Evolutionary conservation across 2,329 filamentous ascomycete genomes (phyloP), one percentile per base, ranked within the genome.

Genomic region (Alternaria sp.): DNA sequence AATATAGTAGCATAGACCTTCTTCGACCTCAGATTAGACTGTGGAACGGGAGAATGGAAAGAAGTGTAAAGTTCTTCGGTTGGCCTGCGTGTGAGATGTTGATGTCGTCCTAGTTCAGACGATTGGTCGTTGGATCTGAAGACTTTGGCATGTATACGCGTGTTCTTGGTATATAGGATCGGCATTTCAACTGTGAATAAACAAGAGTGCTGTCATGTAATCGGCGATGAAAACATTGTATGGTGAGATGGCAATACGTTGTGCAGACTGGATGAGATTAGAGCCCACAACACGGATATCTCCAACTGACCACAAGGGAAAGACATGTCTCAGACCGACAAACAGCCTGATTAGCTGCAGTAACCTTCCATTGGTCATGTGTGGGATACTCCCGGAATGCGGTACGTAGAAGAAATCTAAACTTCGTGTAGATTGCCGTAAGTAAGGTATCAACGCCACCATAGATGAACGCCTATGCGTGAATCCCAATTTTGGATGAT

Each of bases 351-450:
- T 21, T 14, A 41, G 23, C 20, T 49, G 25, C 3, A 53, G 41
- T 50, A 59, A 49, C 25, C 53, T 33, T 67, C 44, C 58, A 63
- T 56, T 61, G 37, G 57, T 55, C 54, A 65, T 63, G 63, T 57
- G 63, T 43, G 55, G 10, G 12, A 30, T 23, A 30, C n/a, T 12
- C 33, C 15, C 37, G 44, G 28, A 20, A 55, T n/a, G 58, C 43
- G 15, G 25, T 33, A 43, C 21, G 51, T 28, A 14, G 54, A 25
- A 57, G 45, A 45, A n/a, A 46, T 62, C 23, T 47, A 57, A 58
- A 58, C 51, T 20, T 53, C 33, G 33, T 53, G 45, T 43, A 15
- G 23, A 25, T 43, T 60, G 25, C 28, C 60, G 50, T 60, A 33
- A 45, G 43, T 41, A 60, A 23, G 26, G 45, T 26, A 45, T 21